Conservation (phyloP, 2,329 filamentous ascomycete species). For the Fusarium verrucosum region DNA sequence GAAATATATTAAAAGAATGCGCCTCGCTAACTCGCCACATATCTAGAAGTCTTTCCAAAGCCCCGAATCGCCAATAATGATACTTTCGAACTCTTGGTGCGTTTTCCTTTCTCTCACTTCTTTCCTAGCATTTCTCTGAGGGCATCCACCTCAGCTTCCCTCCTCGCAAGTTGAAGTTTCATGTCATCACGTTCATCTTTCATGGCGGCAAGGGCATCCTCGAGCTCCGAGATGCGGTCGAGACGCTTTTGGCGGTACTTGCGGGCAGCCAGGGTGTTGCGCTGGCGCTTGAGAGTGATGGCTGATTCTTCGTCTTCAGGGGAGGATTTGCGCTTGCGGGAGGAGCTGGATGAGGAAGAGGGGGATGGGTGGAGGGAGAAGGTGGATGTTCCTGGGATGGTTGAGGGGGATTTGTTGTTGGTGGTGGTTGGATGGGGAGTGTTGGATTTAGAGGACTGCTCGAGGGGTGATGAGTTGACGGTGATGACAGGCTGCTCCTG, state of each 20-base stretch:
- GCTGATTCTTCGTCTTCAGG: constrained; percentile 39
- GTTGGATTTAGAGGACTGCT: constrained; percentile 17
- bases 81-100: neutral
- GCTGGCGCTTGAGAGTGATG: constrained; percentile 65
- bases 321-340: constrained; percentile 40
- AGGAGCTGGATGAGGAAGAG: constrained; percentile 28
- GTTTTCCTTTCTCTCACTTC: constrained; percentile 29
- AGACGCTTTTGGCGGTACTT: constrained; percentile 77
- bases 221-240: constrained; percentile 70
- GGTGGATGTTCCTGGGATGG: constrained; percentile 38
- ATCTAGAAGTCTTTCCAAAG: constrained; percentile 25
- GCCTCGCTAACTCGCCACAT: constrained; percentile 21
- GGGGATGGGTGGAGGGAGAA: constrained; percentile 38
- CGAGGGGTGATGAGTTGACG: constrained; percentile 22
- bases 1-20: neutral
- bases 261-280: constrained; percentile 76
- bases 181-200: constrained; percentile 71
- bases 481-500: constrained; percentile 27
- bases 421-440: constrained; percentile 11
- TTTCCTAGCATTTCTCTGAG: constrained; percentile 61
- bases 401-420: constrained; percentile 32
- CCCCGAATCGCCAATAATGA: constrained; percentile 14
- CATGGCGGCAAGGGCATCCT: constrained; percentile 66
- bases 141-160: constrained; percentile 72
- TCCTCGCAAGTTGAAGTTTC: constrained; percentile 67